Conservation (phyloP, 2,329 filamentous ascomycete species). For the Plectosphaerella plurivora region DNA sequence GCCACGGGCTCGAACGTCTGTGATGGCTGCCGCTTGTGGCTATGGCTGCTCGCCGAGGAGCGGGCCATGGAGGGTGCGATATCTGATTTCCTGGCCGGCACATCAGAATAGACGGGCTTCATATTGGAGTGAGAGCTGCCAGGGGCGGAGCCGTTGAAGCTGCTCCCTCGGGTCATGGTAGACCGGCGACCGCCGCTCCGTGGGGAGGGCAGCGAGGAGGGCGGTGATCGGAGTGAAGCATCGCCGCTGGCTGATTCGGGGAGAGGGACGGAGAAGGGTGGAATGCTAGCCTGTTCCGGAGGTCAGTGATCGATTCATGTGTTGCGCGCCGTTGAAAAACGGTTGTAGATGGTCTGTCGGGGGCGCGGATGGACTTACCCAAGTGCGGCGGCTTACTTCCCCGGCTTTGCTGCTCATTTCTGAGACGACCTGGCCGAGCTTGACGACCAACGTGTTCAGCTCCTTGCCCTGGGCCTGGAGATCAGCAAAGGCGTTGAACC, state of each 20-base stretch:
- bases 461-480: slow-evolving; percentile 69
- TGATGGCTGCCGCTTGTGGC: background rate
- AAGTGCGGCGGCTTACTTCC: slow-evolving; percentile 73
- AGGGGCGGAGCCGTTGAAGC: slow-evolving; percentile 9
- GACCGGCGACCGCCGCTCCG: slow-evolving; percentile 7
- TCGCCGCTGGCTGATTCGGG: slow-evolving; percentile 12
- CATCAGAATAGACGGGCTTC: slow-evolving; percentile 16
- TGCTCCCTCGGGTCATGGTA: slow-evolving; percentile 7
- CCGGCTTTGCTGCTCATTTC: slow-evolving; percentile 86
- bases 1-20: background rate
- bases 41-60: background rate
- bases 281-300: slow-evolving; percentile 11
- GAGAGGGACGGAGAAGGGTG: slow-evolving; percentile 13
- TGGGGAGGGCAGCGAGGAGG: slow-evolving; percentile 16
- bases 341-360: background rate
- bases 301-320: background rate
- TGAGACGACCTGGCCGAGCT: slow-evolving; percentile 71
- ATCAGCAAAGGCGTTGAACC: slow-evolving; percentile 75
- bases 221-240: slow-evolving; percentile 14
- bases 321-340: background rate
- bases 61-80: slow-evolving; percentile 1
- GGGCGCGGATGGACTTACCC: slow-evolving; percentile 46
- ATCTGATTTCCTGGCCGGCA: slow-evolving; percentile 11
- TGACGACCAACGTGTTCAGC: slow-evolving; percentile 64
- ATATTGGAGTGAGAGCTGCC: slow-evolving; percentile 8